Percentiles rank a stretch among this genome's conserved stretches.
Conservation (phyloP, 2,329 filamentous ascomycete species). For the Neurospora sp. region DNA sequence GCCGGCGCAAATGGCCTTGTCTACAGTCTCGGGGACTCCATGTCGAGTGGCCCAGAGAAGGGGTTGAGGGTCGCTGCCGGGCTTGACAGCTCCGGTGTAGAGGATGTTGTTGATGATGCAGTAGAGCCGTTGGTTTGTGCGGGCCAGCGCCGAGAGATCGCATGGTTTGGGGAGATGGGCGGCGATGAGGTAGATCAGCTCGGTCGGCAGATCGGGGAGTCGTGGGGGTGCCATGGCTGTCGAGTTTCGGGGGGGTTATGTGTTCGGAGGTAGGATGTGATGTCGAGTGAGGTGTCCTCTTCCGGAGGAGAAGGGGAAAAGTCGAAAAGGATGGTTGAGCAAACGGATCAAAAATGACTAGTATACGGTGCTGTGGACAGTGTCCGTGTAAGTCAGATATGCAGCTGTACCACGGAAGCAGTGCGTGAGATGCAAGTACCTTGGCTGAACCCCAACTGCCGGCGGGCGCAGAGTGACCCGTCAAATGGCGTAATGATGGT, state of each 20-base stretch:
- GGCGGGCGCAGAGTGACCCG: not conserved
- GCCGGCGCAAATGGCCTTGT: slow-evolving; percentile 12
- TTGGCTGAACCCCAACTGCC: not conserved
- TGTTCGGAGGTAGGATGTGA: too few species aligned
- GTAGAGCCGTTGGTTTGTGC: slow-evolving; percentile 8
- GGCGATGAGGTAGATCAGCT: slow-evolving; percentile 9
- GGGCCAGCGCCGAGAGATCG: slow-evolving; percentile 8
- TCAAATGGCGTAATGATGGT: not conserved
- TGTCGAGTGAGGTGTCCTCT: not conserved
- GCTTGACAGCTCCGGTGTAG: slow-evolving; percentile 3
- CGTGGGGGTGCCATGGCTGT: not conserved
- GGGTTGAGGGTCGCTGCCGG: slow-evolving; percentile 3
- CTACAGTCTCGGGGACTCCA: slow-evolving; percentile 6
- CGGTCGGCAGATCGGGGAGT: slow-evolving; percentile 7
- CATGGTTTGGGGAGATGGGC: slow-evolving; percentile 4
- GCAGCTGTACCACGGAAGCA: not conserved
- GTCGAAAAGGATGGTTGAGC: not conserved
- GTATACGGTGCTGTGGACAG: not conserved
- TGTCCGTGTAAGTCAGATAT: not conserved
- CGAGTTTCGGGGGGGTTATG: too few species aligned
- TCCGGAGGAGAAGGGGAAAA: not conserved
- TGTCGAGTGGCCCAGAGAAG: slow-evolving; percentile 10
- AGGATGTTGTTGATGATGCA: slow-evolving; percentile 9
- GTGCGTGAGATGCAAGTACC: not conserved
- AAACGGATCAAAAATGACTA: not conserved